phyloP scores from a whole-genome alignment of 1,284 basidiomycete species.

The Pseudomicrostroma phylloplanum region DNA sequence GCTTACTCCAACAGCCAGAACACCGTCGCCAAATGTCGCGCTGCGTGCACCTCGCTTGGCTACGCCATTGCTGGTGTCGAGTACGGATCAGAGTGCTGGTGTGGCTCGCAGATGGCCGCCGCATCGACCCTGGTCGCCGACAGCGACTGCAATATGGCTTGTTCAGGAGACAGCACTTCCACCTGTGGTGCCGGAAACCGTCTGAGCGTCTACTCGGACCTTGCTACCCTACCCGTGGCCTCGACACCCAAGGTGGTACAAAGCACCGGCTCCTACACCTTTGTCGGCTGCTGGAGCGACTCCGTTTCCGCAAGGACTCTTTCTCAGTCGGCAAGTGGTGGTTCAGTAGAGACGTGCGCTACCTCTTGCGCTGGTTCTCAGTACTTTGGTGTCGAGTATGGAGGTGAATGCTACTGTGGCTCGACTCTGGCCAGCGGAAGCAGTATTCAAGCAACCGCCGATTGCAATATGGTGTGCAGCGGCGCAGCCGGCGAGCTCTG shows the following conservation, averaged over 20 bases:
- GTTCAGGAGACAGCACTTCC: slow-evolving; percentile 40
- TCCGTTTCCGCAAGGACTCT: background rate
- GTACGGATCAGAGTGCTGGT: slow-evolving; percentile 60
- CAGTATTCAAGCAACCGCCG: background rate
- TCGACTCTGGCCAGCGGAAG: background rate
- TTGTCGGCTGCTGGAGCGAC: slow-evolving; percentile 1
- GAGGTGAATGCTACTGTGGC: slow-evolving; percentile 52
- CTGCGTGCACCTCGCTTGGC: slow-evolving; percentile 52
- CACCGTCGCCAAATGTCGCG: slow-evolving; percentile 57
- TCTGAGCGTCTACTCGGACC: slow-evolving; percentile 34
- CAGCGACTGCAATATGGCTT: slow-evolving; percentile 37
- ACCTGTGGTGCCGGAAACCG: slow-evolving; percentile 47
- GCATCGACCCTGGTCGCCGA: slow-evolving; percentile 53
- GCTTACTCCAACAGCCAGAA: slow-evolving; percentile 25
- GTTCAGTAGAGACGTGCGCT: slow-evolving; percentile 62
- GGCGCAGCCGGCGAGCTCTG: slow-evolving; percentile 12
- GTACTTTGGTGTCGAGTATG: slow-evolving; percentile 59
- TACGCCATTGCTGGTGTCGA: slow-evolving; percentile 57
- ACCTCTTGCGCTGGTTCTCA: slow-evolving; percentile 62
- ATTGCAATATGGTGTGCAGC: slow-evolving; percentile 15
- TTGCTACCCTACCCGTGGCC: too few relatives aligned
- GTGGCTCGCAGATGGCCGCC: slow-evolving; percentile 60
- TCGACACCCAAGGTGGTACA: too few relatives aligned
- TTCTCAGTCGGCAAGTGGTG: slow-evolving; percentile 40
- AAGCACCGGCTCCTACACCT: background rate